Percentiles rank a stretch among this genome's conserved stretches.
Conservation (phyloP, 2,329 filamentous ascomycete species). For the Ascochyta rabiei region DNA sequence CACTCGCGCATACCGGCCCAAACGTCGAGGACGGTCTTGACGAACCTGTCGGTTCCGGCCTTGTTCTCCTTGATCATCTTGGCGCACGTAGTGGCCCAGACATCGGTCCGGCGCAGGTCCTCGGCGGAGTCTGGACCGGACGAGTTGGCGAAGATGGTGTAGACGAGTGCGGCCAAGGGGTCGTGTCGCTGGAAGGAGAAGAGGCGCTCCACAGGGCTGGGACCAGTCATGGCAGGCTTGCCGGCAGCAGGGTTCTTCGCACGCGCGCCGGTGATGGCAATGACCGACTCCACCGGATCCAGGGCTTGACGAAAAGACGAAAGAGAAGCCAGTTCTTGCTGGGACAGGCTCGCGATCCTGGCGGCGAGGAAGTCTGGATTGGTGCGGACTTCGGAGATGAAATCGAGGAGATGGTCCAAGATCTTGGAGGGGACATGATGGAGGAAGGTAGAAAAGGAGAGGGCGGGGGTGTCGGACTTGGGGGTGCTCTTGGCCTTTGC, state of each 20-base stretch:
- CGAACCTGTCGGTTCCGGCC: constrained; percentile 76
- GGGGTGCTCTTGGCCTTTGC: constrained; percentile 43
- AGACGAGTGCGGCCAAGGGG: constrained; percentile 80
- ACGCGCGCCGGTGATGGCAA: constrained; percentile 66
- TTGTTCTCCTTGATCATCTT: constrained; percentile 79
- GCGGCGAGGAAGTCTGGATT: constrained; percentile 88
- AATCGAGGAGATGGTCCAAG: constrained; percentile 75
- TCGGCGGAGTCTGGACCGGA: constrained; percentile 81
- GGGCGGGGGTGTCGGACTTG: constrained; percentile 51
- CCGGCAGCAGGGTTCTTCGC: constrained; percentile 57
- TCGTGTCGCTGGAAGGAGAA: constrained; percentile 89
- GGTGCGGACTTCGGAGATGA: constrained; percentile 80
- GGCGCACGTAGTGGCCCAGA: constrained; percentile 89
- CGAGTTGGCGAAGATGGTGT: constrained; percentile 88
- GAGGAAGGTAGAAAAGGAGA: constrained; percentile 54
- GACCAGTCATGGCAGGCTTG: constrained; percentile 57
- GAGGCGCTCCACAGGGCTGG: constrained; percentile 78
- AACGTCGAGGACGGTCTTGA: constrained; percentile 83
- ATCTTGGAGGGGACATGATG: constrained; percentile 78
- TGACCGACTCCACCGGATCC: constrained; percentile 82
- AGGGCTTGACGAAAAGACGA: constrained; percentile 78
- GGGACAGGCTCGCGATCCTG: constrained; percentile 75
- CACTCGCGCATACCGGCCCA: constrained; percentile 88
- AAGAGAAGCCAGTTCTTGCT: constrained; percentile 76
- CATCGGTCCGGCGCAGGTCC: constrained; percentile 76